Percentiles rank a stretch among this genome's conserved stretches.
Conservation (phyloP, 202 grass and related monocot genomes). For the Dendrocalamus latiflorus region DNA sequence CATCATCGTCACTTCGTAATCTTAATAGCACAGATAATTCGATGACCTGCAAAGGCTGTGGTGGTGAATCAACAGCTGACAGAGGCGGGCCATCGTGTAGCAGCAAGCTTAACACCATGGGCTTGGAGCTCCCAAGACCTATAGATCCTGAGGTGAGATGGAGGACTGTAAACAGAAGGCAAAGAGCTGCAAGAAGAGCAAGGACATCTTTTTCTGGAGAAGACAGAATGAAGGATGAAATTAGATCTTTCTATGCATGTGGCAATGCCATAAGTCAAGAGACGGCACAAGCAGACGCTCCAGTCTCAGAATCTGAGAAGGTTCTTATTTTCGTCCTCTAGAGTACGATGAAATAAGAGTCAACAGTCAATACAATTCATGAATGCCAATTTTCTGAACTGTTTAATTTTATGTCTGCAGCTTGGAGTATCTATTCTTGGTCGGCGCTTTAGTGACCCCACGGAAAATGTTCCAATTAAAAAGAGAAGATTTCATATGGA, state of each 20-base stretch:
- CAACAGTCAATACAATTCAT: constrained; percentile 13
- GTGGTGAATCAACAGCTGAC: constrained; percentile 36
- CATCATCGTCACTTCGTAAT: constrained; percentile 2
- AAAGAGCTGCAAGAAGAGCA: constrained; percentile 64
- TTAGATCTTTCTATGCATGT: constrained; percentile 47
- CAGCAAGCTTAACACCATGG: constrained; percentile 54
- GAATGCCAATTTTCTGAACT: constrained; percentile 15
- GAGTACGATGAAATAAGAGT: constrained; percentile 6
- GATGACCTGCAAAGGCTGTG: constrained; percentile 52
- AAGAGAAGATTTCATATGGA: constrained; percentile 77
- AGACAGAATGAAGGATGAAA: constrained; percentile 29
- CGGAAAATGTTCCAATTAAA: constrained; percentile 86
- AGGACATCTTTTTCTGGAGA: constrained; percentile 58
- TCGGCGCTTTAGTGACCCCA: constrained; percentile 65
- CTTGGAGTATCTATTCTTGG: constrained; percentile 83
- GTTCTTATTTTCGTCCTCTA: constrained; percentile 37
- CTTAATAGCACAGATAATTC: constrained; percentile 27
- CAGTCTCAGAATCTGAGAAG: constrained; percentile 86
- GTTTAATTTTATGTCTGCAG: constrained; percentile 40
- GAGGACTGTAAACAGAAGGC: constrained; percentile 56
- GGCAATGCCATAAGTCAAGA: constrained; percentile 34
- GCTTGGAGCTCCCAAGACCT: constrained; percentile 60
- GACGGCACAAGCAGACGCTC: constrained; percentile 36
- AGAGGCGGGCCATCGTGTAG: constrained; percentile 36
- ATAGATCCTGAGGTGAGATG: constrained; percentile 64